Conservation (phyloP, 1,139 yeast species). For the Geotrichum candidum region DNA sequence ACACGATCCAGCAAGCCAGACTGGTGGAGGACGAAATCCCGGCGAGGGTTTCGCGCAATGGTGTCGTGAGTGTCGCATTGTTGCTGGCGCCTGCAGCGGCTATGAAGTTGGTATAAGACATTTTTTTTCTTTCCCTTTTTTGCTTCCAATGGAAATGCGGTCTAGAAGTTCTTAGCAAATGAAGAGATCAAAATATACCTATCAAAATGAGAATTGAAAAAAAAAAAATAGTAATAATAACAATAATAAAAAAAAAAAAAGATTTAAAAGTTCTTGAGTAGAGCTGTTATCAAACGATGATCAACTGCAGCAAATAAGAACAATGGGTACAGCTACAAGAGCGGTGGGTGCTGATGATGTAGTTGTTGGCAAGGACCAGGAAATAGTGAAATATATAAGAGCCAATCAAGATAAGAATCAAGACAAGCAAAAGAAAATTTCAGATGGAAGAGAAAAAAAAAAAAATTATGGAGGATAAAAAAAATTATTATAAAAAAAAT, state of each 20-base stretch:
- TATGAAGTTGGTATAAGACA: background rate
- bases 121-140: background rate
- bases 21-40: constrained; percentile 58
- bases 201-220: background rate
- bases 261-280: background rate
- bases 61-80: constrained; percentile 19
- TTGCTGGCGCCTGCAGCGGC: background rate
- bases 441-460: too few species aligned
- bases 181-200: background rate
- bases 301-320: too few species aligned
- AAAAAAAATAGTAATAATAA: background rate
- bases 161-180: background rate
- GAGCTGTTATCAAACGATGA: too few species aligned
- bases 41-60: constrained; percentile 43
- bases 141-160: too few species aligned
- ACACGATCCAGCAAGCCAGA: constrained; percentile 72
- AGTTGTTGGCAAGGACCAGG: too few species aligned
- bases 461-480: too few species aligned
- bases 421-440: too few species aligned
- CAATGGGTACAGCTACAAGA: too few species aligned
- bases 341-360: too few species aligned
- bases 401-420: too few species aligned
- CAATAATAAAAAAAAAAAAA: background rate
- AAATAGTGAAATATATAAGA: too few species aligned
- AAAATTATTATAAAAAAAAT: background rate